These are phyloP conservation scores for Mycena pura DNA, from an alignment of 768 basidiomycete species.

Conservation along the genomic window DNA sequence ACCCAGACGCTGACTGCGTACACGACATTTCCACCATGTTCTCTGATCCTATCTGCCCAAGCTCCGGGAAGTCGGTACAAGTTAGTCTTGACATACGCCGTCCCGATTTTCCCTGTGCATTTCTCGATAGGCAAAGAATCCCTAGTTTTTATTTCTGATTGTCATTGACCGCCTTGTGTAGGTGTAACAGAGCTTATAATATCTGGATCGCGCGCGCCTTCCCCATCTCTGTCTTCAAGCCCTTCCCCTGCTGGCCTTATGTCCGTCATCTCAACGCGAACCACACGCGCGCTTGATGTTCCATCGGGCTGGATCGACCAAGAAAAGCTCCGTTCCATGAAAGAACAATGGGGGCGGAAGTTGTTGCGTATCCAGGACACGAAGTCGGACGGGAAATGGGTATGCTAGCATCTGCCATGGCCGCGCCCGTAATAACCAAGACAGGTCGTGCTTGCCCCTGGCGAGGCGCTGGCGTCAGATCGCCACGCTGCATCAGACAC, in stretches of 20 bases:
- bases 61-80: conserved; percentile 64
- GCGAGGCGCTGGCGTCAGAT: conserved; percentile 38
- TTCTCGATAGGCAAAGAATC: conserved; percentile 38
- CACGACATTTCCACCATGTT: conserved; percentile 80
- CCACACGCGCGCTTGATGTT: conserved; percentile 72
- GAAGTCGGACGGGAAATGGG: conserved; percentile 88
- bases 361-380: conserved; percentile 72
- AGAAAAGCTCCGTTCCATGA: conserved; percentile 63
- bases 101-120: conserved; percentile 81
- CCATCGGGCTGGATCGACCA: conserved; percentile 78
- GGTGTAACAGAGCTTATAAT: conserved; percentile 82
- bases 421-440: conserved; percentile 74
- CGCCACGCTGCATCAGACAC: conserved; percentile 30
- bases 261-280: conserved; percentile 63
- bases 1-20: conserved; percentile 77
- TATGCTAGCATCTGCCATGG: conserved; percentile 55
- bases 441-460: conserved; percentile 80
- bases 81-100: conserved; percentile 74
- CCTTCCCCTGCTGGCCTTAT: conserved; percentile 40
- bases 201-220: conserved; percentile 39
- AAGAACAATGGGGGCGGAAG: conserved; percentile 82
- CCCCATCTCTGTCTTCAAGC: conserved; percentile 27
- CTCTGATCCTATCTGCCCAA: conserved; percentile 76
- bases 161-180: conserved; percentile 41
- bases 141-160: neutral